These are phyloP conservation scores for Dichotomocladium elegans DNA, from an alignment of 371 early-diverging fungal species.

Conservation along the genomic window DNA sequence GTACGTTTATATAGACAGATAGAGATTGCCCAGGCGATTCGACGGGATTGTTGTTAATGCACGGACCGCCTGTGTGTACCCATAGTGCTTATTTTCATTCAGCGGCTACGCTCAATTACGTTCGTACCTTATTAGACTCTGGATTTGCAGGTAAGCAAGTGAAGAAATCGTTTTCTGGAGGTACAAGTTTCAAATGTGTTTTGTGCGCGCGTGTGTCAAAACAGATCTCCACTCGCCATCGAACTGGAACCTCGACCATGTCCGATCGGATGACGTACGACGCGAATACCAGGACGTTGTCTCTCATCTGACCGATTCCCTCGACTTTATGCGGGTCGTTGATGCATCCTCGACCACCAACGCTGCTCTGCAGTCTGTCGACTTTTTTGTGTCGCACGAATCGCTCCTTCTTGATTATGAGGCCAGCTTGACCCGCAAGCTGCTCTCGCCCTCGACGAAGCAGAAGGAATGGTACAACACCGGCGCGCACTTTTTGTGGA, in stretches of 20 bases:
- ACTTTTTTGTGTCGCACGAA: slow-evolving; percentile 94
- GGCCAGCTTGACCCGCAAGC: slow-evolving; percentile 71
- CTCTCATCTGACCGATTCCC: slow-evolving; percentile 76
- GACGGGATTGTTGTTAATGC: no score
- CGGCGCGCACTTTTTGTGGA: slow-evolving; percentile 95
- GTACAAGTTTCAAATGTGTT: no score
- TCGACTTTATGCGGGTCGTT: slow-evolving; percentile 91
- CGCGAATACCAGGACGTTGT: slow-evolving; percentile 89
- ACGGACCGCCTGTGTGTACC: no score
- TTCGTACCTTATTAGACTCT: slow-evolving; percentile 75
- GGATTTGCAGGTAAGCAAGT: slow-evolving; percentile 68
- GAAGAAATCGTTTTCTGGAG: no score
- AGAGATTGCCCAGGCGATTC: no score
- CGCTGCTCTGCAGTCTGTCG: slow-evolving; percentile 62
- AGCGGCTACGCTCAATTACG: slow-evolving; percentile 94
- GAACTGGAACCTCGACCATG: slow-evolving; percentile 88
- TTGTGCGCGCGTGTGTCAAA: neutral
- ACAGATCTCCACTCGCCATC: slow-evolving; percentile 85
- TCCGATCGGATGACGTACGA: slow-evolving; percentile 74
- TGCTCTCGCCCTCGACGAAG: slow-evolving; percentile 40
- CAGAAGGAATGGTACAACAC: slow-evolving; percentile 55
- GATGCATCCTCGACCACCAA: slow-evolving; percentile 61
- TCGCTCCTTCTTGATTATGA: slow-evolving; percentile 92
- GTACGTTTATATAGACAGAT: slow-evolving; percentile 38
- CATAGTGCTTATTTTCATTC: slow-evolving; percentile 93